Conservation (phyloP, 1,284 basidiomycete species). For the Ganoderma resinaceum region DNA sequence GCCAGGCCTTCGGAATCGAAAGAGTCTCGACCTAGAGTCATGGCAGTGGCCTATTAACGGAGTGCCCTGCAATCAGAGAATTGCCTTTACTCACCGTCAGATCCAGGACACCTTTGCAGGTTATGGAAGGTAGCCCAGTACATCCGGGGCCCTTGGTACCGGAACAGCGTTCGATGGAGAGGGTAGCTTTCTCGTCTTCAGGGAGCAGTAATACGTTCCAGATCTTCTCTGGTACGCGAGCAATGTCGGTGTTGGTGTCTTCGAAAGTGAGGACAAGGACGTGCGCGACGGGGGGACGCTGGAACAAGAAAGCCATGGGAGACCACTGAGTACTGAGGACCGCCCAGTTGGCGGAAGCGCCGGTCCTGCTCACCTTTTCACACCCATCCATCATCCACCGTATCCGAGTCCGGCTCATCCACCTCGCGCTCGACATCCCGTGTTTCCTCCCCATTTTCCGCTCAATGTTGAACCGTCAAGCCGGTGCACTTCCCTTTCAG, state of each 20-base stretch:
- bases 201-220: conserved; percentile 26
- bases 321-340: conserved; percentile 7
- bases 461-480: conserved; percentile 2
- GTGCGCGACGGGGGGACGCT: conserved; percentile 28
- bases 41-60: neutral
- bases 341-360: conserved; percentile 15
- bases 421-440: conserved; percentile 12
- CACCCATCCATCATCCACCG: conserved; percentile 16
- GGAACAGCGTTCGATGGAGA: conserved; percentile 26
- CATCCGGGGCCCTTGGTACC: conserved; percentile 11
- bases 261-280: conserved; percentile 19
- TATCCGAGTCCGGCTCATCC: conserved; percentile 8
- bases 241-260: conserved; percentile 20
- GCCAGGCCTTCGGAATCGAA: conserved; percentile 30
- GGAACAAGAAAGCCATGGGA: conserved; percentile 37
- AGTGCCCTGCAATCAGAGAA: neutral
- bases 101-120: conserved; percentile 30
- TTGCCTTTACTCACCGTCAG: conserved; percentile 16
- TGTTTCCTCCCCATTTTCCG: conserved; percentile 16
- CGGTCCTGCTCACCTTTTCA: conserved; percentile 30
- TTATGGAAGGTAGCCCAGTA: conserved; percentile 19
- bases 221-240: conserved; percentile 28
- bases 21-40: conserved; percentile 10
- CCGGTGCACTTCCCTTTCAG: conserved; percentile 11
- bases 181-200: conserved; percentile 20